Conservation (phyloP, 164 flowering plant species). For the Liriodendron chinense region DNA sequence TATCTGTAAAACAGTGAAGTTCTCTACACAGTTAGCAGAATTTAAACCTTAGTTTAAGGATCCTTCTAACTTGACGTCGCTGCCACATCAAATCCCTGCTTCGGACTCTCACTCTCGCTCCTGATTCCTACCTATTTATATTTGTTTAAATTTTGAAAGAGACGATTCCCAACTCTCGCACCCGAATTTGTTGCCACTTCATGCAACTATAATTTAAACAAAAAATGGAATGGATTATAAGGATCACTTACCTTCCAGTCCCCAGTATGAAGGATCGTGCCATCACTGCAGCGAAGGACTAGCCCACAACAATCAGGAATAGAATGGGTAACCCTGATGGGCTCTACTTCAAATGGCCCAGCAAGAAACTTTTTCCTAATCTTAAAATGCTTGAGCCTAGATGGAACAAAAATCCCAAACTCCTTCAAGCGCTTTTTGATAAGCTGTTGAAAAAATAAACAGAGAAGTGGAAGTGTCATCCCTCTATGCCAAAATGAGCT, state of each 20-base stretch:
- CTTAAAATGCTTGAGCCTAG: slow-evolving; percentile 79
- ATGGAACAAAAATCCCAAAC: slow-evolving; percentile 84
- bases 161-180: too few relatives aligned
- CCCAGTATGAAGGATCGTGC: slow-evolving; percentile 97
- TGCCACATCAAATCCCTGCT: too few relatives aligned
- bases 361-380: slow-evolving; percentile 72
- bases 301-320: slow-evolving; percentile 98
- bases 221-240: not conserved
- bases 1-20: slow-evolving; percentile 50
- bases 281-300: slow-evolving; percentile 94
- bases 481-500: not conserved
- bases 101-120: too few relatives aligned
- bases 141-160: too few relatives aligned
- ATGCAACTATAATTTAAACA: not conserved
- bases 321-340: slow-evolving; percentile 94
- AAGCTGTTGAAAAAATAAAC: slow-evolving; percentile 53
- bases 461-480: slow-evolving; percentile 9
- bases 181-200: too few relatives aligned
- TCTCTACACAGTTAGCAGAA: slow-evolving; percentile 8
- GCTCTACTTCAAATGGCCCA: slow-evolving; percentile 97
- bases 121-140: too few relatives aligned
- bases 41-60: not conserved
- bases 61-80: too few relatives aligned
- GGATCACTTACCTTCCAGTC: slow-evolving; percentile 83
- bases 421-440: slow-evolving; percentile 91